Percentiles rank a stretch among this genome's conserved stretches.
phyloP scores from a whole-genome alignment of 495 filamentous ascomycete species.

The Neurospora intermedia region DNA sequence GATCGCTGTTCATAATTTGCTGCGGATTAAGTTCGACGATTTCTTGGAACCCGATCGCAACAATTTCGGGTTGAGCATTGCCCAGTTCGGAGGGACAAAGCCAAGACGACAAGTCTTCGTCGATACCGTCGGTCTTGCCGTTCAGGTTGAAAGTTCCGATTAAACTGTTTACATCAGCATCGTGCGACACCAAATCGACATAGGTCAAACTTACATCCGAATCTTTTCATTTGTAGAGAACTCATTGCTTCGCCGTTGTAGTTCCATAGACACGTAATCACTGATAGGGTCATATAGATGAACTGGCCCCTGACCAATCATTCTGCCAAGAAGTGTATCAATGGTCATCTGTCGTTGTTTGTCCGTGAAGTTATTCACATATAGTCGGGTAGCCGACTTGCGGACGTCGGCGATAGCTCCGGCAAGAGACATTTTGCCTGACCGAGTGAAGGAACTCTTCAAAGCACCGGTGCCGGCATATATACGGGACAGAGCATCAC shows the following conservation, averaged over 20 bases:
- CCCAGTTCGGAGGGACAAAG: slow-evolving; percentile 49
- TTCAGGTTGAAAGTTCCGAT: slow-evolving; percentile 94
- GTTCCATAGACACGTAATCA: slow-evolving; percentile 70
- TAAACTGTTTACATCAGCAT: slow-evolving; percentile 47
- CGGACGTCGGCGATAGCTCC: slow-evolving; percentile 90
- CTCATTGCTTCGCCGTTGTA: slow-evolving; percentile 48
- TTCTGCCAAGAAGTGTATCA: slow-evolving; percentile 74
- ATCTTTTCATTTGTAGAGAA: slow-evolving; percentile 41
- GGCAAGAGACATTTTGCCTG: slow-evolving; percentile 91
- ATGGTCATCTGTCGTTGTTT: slow-evolving; percentile 90
- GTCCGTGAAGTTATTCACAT: slow-evolving; percentile 95
- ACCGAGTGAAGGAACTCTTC: slow-evolving; percentile 91
- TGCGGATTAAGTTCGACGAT: slow-evolving; percentile 94
- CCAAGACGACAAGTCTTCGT: slow-evolving; percentile 77
- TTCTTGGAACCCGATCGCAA: slow-evolving; percentile 90
- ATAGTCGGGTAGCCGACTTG: slow-evolving; percentile 85
- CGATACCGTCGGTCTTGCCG: slow-evolving; percentile 63
- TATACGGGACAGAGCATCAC: slow-evolving; percentile 86
- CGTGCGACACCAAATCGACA: neutral
- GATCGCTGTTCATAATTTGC: slow-evolving; percentile 98
- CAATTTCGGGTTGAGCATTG: slow-evolving; percentile 56
- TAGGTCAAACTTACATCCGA: slow-evolving; percentile 27
- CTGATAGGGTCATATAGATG: slow-evolving; percentile 89
- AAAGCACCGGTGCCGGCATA: slow-evolving; percentile 95
- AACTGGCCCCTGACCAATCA: slow-evolving; percentile 75